phyloP scores from a whole-genome alignment of 257 asterid species.

The Jaltomata sinuosa region DNA sequence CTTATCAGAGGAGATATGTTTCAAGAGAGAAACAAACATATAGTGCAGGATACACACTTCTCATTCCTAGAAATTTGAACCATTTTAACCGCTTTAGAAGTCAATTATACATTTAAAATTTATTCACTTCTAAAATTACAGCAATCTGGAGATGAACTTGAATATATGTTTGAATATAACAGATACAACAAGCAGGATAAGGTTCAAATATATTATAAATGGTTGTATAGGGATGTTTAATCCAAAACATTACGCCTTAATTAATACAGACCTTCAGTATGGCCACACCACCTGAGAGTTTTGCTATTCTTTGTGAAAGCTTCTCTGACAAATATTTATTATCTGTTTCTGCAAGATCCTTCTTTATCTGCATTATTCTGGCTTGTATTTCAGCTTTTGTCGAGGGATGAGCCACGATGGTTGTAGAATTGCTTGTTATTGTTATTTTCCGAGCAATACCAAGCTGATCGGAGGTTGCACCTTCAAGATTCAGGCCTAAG shows the following conservation, averaged over 20 bases:
- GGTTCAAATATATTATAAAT: not conserved
- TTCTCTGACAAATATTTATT: slow-evolving; percentile 51
- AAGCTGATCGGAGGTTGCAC: slow-evolving; percentile 95
- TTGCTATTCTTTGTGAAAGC: slow-evolving; percentile 84
- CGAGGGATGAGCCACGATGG: slow-evolving; percentile 85
- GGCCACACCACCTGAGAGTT: slow-evolving; percentile 86
- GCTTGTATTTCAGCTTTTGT: slow-evolving; percentile 90
- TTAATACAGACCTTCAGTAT: slow-evolving; percentile 42
- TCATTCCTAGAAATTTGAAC: not conserved
- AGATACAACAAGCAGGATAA: not conserved
- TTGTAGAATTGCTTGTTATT: slow-evolving; percentile 54
- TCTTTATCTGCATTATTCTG: slow-evolving; percentile 85
- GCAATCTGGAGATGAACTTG: not conserved
- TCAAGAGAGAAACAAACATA: not conserved
- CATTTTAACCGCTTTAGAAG: not conserved
- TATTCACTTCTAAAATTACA: not conserved
- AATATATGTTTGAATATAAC: not conserved
- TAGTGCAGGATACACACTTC: not conserved
- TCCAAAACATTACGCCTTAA: not conserved
- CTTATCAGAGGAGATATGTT: not conserved
- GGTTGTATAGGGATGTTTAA: not conserved
- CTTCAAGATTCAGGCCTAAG: slow-evolving; percentile 65
- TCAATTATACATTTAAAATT: not conserved
- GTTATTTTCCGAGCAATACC: slow-evolving; percentile 84
- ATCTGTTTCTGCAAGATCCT: slow-evolving; percentile 80